Evolutionary conservation across 345 rosid species (phyloP).

Genomic region (Excoecaria agallocha): DNA sequence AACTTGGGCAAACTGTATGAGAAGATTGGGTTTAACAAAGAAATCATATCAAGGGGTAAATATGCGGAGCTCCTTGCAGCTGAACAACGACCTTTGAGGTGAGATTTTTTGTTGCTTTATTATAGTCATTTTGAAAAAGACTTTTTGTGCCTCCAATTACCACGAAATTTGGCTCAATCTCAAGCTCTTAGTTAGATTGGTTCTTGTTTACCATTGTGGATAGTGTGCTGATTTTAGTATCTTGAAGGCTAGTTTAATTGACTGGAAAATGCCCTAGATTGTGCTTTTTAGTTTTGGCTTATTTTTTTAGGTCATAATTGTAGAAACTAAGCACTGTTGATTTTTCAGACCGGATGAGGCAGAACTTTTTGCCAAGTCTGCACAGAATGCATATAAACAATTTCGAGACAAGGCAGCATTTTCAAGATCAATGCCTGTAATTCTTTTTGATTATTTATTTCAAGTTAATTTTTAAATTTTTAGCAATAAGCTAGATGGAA

Average conservation of each 20-base stretch:
- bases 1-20: slow-evolving; percentile 81
- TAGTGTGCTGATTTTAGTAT: neutral
- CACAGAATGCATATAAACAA: slow-evolving; percentile 71
- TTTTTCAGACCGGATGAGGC: slow-evolving; percentile 83
- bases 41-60: slow-evolving; percentile 87
- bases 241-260: neutral
- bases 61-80: slow-evolving; percentile 88
- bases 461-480: neutral
- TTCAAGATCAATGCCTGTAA: slow-evolving; percentile 85
- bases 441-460: slow-evolving; percentile 15
- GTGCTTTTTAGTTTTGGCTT: slow-evolving; percentile 1
- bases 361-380: slow-evolving; percentile 76
- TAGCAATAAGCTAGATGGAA: neutral
- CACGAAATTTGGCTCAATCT: neutral
- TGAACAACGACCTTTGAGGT: slow-evolving; percentile 89
- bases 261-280: slow-evolving; percentile 1
- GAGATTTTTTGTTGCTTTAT: slow-evolving; percentile 22
- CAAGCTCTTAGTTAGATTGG: neutral
- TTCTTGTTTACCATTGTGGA: neutral
- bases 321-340: slow-evolving; percentile 12
- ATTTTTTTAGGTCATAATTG: slow-evolving; percentile 7
- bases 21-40: slow-evolving; percentile 87
- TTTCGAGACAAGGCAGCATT: slow-evolving; percentile 90
- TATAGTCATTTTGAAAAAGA: neutral
- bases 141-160: neutral